These are phyloP conservation scores for Exsudoporus frostii DNA, from an alignment of 768 basidiomycete species.

Conservation along the genomic window DNA sequence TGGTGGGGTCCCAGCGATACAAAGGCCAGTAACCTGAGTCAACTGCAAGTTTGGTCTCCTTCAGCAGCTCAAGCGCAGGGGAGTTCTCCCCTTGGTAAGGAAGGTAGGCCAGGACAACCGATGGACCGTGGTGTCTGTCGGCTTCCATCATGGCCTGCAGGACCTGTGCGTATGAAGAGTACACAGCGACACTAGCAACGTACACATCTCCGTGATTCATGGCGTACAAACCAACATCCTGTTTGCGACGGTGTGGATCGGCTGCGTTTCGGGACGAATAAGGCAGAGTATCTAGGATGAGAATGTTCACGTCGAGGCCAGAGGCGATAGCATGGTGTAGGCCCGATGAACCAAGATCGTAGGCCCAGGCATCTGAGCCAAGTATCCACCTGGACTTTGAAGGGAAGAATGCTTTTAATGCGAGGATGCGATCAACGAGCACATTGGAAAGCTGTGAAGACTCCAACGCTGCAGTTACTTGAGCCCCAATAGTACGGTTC, in stretches of 20 bases:
- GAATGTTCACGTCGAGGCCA: constrained; percentile 87
- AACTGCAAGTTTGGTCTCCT: constrained; percentile 96
- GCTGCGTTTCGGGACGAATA: constrained; percentile 73
- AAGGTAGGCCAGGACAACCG: constrained; percentile 90
- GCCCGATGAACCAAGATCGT: constrained; percentile 93
- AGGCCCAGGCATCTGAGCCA: constrained; percentile 97
- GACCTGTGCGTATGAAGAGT: constrained; percentile 93
- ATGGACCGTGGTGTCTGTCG: constrained; percentile 85
- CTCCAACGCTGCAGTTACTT: constrained; percentile 52
- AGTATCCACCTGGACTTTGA: constrained; percentile 91
- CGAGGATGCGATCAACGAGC: constrained; percentile 54
- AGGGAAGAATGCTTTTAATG: constrained; percentile 59
- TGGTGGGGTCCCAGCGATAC: constrained; percentile 94
- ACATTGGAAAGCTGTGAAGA: constrained; percentile 38
- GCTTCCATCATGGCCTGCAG: constrained; percentile 90
- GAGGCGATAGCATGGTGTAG: constrained; percentile 94
- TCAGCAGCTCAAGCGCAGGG: constrained; percentile 84
- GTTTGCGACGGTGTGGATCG: constrained; percentile 80
- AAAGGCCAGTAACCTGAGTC: constrained; percentile 97
- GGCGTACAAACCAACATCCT: constrained; percentile 95
- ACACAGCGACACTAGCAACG: constrained; percentile 93
- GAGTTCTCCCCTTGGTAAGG: constrained; percentile 79
- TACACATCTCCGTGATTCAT: constrained; percentile 98
- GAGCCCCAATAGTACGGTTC: constrained; percentile 55
- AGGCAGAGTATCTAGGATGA: constrained; percentile 90